Evolutionary conservation across 164 flowering plant genomes (phyloP), one percentile per base, ranked within the genome.

Genomic region (Stephania japonica): DNA sequence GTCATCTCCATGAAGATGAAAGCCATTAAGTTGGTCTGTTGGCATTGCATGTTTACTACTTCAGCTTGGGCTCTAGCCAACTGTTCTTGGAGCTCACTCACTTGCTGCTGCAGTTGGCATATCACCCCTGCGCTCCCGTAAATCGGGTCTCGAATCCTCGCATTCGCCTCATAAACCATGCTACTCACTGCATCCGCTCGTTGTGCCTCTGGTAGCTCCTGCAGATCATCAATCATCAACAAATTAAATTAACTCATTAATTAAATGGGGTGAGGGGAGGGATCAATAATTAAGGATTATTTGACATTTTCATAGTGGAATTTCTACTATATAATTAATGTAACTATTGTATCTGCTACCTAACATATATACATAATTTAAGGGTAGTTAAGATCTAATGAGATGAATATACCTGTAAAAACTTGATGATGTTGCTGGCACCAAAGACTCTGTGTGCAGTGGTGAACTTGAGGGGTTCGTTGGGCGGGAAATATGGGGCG

Each of bases 391-490:
- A 2, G 50, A 9, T 8, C 14, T 44, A 13, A 44, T 3, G 1
- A 44, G 14, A 44, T 3, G 1, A 56, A 44, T 19, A 9, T 75
- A 90, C 94, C 90, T 90, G 94, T 83, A 90, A 77, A 74, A 87
- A 76, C 82, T 90, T 90, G 84, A 86, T 90, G 84, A 90, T 89
- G 74, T 90, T 90, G 81, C 95, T 90, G 6, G 95, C 92, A n/a
- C 95, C 95, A 42, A 90, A 90, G 44, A 90, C 91, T 72, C 90
- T 80, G 56, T 90, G 95, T 7, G 95, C 95, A 56, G 84, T 90
- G 77, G 92, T 86, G 86, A 90, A 90, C 80, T 90, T 90, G 70
- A 84, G 82, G 7, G 91, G 95, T 24, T 90, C 90, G 0, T 83
- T 78, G 0, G 95, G 95, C 3, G 95, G 95, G 65, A 90, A 90